Base-by-base conservation (phyloP, 768 basidiomycete genomes). In the Russula olivacea region DNA sequence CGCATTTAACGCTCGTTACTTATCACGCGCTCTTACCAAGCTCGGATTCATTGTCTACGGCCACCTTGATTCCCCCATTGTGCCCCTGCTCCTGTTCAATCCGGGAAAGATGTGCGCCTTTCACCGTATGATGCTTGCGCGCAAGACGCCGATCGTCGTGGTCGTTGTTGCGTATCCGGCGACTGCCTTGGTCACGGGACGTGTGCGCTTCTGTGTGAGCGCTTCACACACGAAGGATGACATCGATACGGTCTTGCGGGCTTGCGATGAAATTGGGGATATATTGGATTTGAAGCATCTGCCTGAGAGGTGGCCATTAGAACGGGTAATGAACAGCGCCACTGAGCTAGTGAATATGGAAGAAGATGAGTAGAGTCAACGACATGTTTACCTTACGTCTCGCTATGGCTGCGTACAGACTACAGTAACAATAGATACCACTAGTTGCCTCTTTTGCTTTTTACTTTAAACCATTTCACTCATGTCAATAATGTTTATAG, bases 11-110 rank as follows among this genome's bases (percentile, higher is more conserved):
- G 81, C 90, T 19, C 85, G 93, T 23, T 99, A 98, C 76, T 86
- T 99, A 54, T 87, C 89, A 66, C 81, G 81, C 6, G 96, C 86
- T 1, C 80, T 99, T 59, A 79, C 82, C 69, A 95, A 92, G 71
- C 84, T 99, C 38, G 97, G 97, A 0, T 99, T 99, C 80, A 96
- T 99, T 78, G 91, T 91, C 7, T 97, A 94, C 70, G 96, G 96
- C 0, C 86, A 91, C 74, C 83, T 86, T 40, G 86, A 92, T 68
- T 93, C 92, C 30, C 96, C 97, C 2, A 91, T 99, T 69, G 88
- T 98, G 4, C 96, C 97, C 0, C 78, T 98, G 50, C 79, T 99
- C 55, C 76, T 98, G 36, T 98, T 93, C 81, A 85, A 92, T 73
- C 91, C 91, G 0, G 95, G 90, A 56, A 98, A 97, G 78, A 93